Conservation (phyloP, 163 green algal species). For the Scenedesmus sp. region DNA sequence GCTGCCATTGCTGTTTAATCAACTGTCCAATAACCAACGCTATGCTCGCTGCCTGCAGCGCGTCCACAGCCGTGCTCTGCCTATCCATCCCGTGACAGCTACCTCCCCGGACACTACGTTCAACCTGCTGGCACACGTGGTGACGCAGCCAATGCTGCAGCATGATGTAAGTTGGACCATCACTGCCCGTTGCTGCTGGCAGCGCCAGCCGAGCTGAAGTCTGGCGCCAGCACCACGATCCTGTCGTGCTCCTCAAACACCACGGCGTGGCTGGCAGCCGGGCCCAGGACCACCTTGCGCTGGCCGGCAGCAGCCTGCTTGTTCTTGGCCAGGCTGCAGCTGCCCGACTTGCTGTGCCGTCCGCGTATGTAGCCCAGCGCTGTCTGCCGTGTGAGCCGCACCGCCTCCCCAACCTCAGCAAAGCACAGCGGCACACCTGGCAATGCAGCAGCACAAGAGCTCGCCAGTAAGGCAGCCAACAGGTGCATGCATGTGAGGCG, state of each 20-base stretch:
- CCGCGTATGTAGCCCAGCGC: constrained; percentile 47
- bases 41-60: neutral
- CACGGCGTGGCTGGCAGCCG: constrained; percentile 1
- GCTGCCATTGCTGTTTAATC: neutral
- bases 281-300: constrained; percentile 30
- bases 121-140: neutral
- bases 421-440: constrained; percentile 58
- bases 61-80: neutral
- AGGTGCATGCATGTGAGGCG: neutral
- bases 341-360: neutral
- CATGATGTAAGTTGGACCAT: neutral
- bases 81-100: neutral
- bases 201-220: neutral
- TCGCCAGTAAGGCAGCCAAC: neutral
- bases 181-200: constrained; percentile 11
- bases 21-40: neutral
- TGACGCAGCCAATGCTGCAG: neutral
- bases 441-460: neutral
- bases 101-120: neutral
- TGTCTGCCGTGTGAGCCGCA: constrained; percentile 54
- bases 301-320: neutral
- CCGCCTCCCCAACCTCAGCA: constrained; percentile 61
- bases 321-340: neutral
- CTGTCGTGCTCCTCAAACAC: constrained; percentile 41
- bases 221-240: constrained; percentile 36